Percentiles rank a stretch among this genome's conserved stretches.
phyloP scores from a whole-genome alignment of 73 alveolate genomes.

The Uronychia binucleata region DNA sequence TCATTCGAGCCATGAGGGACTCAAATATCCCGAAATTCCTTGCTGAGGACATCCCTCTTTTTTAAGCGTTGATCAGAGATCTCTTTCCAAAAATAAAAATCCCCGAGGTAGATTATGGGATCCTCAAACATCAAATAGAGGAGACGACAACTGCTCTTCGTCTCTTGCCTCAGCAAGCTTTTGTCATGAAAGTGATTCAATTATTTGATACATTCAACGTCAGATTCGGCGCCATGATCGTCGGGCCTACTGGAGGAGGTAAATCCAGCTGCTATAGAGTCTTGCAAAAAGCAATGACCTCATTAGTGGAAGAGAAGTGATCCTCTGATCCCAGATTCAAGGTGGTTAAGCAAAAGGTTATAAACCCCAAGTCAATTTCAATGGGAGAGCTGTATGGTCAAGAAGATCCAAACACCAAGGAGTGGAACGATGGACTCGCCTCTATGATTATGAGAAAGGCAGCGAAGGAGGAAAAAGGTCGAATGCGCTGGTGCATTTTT shows the following conservation, averaged over 20 bases:
- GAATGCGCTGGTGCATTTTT: constrained; percentile 78
- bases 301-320: constrained; percentile 43
- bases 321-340: constrained; percentile 60
- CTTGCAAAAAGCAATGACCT: constrained; percentile 70
- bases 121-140: constrained; percentile 75
- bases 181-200: constrained; percentile 75
- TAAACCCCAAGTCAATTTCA: constrained; percentile 86
- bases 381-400: constrained; percentile 94
- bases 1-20: constrained; percentile 98
- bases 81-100: constrained; percentile 74
- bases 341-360: constrained; percentile 63
- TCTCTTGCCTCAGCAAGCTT: constrained; percentile 60
- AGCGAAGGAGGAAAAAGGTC: constrained; percentile 72
- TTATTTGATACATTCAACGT: constrained; percentile 87
- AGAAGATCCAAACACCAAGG: constrained; percentile 83
- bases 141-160: constrained; percentile 61
- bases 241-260: constrained; percentile 93
- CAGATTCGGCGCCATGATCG: constrained; percentile 84
- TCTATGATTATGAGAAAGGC: constrained; percentile 78
- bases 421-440: constrained; percentile 87
- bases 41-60: constrained; percentile 94
- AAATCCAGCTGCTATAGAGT: constrained; percentile 76
- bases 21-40: constrained; percentile 98
- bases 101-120: constrained; percentile 85
- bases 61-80: constrained; percentile 48